A percentile compares a stretch with the other conserved stretches of the same genome.
Conservation (phyloP, 75 land plant species). For the Pinus albicaulis region DNA sequence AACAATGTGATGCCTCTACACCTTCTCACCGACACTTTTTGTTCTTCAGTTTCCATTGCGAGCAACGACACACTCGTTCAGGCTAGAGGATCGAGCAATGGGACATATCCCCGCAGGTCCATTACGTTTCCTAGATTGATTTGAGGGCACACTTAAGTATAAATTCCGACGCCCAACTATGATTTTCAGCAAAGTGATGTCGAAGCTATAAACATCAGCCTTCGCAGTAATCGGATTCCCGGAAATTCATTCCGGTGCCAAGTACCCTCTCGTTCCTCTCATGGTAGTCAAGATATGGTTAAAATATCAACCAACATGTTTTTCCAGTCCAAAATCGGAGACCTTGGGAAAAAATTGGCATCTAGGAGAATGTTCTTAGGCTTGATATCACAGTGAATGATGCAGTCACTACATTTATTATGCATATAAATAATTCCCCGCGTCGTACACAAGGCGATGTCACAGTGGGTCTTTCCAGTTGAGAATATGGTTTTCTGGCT, state of each 20-base stretch:
- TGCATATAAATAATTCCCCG: constrained; percentile 35
- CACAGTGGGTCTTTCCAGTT: no score
- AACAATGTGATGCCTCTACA: no score
- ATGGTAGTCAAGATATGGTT: constrained; percentile 10
- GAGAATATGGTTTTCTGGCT: no score
- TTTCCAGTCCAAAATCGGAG: constrained; percentile 12
- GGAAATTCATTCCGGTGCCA: constrained; percentile 30
- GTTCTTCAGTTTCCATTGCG: no score
- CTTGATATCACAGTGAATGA: constrained; percentile 7
- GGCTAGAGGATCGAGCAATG: no score
- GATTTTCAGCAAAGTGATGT: constrained; percentile 19
- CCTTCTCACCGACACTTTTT: no score
- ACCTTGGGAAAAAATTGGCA: constrained; percentile 32
- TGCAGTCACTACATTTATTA: constrained; percentile 25
- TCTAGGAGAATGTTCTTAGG: no score
- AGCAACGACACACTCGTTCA: no score
- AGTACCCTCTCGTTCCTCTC: constrained; percentile 27
- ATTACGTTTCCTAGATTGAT: no score
- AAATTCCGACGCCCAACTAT: constrained; percentile 3
- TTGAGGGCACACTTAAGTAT: no score
- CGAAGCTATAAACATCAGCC: constrained; percentile 30
- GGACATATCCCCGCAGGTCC: no score
- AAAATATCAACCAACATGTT: neutral
- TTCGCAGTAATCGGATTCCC: constrained; percentile 13
- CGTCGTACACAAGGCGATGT: constrained; percentile 27